A percentile compares a stretch with the other conserved stretches of the same genome.
Evolutionary conservation across 805 yeast genomes (phyloP).

Genomic region (Lipomyces sp.): DNA sequence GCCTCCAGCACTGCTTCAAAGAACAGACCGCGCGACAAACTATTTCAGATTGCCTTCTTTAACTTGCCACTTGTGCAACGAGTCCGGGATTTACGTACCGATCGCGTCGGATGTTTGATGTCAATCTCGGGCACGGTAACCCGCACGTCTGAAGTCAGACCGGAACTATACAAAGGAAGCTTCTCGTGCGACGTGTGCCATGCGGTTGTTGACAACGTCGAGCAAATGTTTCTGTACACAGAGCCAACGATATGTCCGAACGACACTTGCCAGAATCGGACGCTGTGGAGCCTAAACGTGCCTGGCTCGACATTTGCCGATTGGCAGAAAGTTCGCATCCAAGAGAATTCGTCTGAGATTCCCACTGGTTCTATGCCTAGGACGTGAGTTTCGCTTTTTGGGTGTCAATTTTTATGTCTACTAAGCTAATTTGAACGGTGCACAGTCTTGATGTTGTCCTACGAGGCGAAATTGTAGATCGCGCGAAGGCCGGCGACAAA

Average conservation of each 20-base stretch:
- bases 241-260: constrained; percentile 91
- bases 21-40: constrained; percentile 56
- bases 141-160: constrained; percentile 92
- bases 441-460: constrained; percentile 75
- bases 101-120: constrained; percentile 78
- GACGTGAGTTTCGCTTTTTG: constrained; percentile 37
- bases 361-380: constrained; percentile 99
- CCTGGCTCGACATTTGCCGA: constrained; percentile 83
- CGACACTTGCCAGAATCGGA: constrained; percentile 82
- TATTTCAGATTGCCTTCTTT: constrained; percentile 87
- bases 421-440: not conserved
- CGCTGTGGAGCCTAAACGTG: constrained; percentile 79
- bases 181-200: constrained; percentile 88
- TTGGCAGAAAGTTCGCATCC: constrained; percentile 95
- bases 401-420: not conserved
- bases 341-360: constrained; percentile 92
- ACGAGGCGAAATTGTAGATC: constrained; percentile 90
- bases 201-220: constrained; percentile 81
- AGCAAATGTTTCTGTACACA: constrained; percentile 88
- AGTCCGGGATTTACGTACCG: constrained; percentile 87
- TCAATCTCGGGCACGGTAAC: constrained; percentile 93
- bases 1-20: constrained; percentile 26
- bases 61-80: constrained; percentile 78
- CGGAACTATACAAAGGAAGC: constrained; percentile 81
- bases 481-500: constrained; percentile 96